Evolutionary conservation across 2,329 filamentous ascomycete genomes (phyloP), one percentile per base, ranked within the genome.

Genomic region (Colletotrichum lentis): DNA sequence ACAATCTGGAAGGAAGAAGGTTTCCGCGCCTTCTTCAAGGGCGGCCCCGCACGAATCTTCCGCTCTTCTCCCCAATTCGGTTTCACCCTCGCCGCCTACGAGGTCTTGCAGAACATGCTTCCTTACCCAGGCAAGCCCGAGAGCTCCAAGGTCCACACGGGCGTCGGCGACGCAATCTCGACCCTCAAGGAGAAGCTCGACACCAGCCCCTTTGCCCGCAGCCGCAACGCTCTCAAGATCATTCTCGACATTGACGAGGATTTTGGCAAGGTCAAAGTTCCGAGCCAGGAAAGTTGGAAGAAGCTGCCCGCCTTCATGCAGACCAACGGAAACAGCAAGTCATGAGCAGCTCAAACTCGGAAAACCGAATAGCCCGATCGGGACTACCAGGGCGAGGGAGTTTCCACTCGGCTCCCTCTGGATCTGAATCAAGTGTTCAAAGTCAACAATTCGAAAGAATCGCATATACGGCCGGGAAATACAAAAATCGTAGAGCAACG

Each of bases 21-120:
- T 12, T 95, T 97, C 86, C 88, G 86, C 71, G 96, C 96, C 31
- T 99, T 99, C 85, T 99, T 98, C 90, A 98, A 98, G 85, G 96
- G 96, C 73, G 96, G 96, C 1, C 94, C 95, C 1, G 96, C 96
- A 10, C 93, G 96, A 83, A 96, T 99, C 76, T 81, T 98, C 78
- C 91, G 96, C 75, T 97, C 94, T 0, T 97, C 94, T 14, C 96
- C 96, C 18, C 96, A 99, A 78, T 99, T 99, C 78, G 96, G 96
- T 72, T 98, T 98, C 84, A 99, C 96, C 0, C 88, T 99, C 27
- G 96, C 96, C 3, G 92, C 92, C 50, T 99, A 98, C 80, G 96
- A 99, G 80, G 86, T 99, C 44, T 84, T 99, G 58, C 94, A 97
- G 81, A 91, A 84, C 69, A 62, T 89, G 50, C 81, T 98, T 52